Conservation (phyloP, 2,329 filamentous ascomycete genomes). For the Coleophoma crateriformis region DNA sequence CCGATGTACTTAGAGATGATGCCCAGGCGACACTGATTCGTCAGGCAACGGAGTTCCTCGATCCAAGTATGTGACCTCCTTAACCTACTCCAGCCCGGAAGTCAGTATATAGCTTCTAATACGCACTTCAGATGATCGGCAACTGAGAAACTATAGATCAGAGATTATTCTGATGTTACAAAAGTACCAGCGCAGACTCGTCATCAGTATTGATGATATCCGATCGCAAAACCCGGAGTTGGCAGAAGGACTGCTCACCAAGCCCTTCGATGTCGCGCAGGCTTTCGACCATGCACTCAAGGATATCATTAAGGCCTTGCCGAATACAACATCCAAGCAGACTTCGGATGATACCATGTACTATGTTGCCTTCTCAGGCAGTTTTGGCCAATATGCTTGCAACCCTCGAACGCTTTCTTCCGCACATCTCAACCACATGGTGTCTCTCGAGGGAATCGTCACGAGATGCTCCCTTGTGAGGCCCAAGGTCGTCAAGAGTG, state of each 20-base stretch:
- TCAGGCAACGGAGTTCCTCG: conserved; percentile 80
- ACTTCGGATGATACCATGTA: conserved; percentile 75
- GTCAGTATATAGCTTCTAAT: too few relatives aligned
- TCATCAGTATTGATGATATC: conserved; percentile 84
- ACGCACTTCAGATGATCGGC: conserved; percentile 38
- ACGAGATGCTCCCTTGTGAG: conserved; percentile 93
- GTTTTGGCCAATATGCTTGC: conserved; percentile 90
- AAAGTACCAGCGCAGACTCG: conserved; percentile 57
- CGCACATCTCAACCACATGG: conserved; percentile 89
- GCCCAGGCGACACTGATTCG: conserved; percentile 41
- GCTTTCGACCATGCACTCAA: conserved; percentile 91
- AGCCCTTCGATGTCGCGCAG: conserved; percentile 81
- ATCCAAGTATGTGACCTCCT: conserved; percentile 63
- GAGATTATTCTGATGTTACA: conserved; percentile 79
- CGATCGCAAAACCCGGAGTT: conserved; percentile 81
- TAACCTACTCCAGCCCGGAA: neutral
- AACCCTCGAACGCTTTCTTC: conserved; percentile 92
- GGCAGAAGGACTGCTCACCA: conserved; percentile 70
- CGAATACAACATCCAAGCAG: conserved; percentile 70
- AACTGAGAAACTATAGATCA: conserved; percentile 71
- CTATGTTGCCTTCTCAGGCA: conserved; percentile 96
- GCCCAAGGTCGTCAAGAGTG: conserved; percentile 96
- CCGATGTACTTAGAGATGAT: neutral
- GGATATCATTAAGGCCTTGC: conserved; percentile 76
- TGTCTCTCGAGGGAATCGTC: conserved; percentile 94